phyloP scores from a whole-genome alignment of 768 basidiomycete species.

The Mycena floridula region DNA sequence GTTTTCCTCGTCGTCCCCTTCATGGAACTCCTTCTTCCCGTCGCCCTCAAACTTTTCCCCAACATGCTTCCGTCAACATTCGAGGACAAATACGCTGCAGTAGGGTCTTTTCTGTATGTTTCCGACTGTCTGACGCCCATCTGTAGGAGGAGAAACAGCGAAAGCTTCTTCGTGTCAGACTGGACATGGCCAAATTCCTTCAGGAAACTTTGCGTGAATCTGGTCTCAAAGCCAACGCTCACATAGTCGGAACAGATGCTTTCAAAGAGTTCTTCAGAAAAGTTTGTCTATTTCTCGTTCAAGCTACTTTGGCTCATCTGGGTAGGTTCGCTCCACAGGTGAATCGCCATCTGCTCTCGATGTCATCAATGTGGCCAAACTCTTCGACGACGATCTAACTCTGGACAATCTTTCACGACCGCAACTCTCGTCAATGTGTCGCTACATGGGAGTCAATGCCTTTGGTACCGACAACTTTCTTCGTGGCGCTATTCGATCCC shows the following conservation, averaged over 20 bases:
- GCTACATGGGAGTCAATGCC: slow-evolving; percentile 97
- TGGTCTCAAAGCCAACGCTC: slow-evolving; percentile 85
- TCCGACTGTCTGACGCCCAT: not conserved
- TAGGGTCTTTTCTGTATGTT: slow-evolving; percentile 19
- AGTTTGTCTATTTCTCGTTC: slow-evolving; percentile 29
- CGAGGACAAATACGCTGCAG: slow-evolving; percentile 94
- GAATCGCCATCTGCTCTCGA: slow-evolving; percentile 87
- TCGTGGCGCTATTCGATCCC: slow-evolving; percentile 81
- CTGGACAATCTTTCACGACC: slow-evolving; percentile 97
- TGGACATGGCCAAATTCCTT: slow-evolving; percentile 99
- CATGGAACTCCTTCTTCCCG: slow-evolving; percentile 95
- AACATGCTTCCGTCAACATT: slow-evolving; percentile 99
- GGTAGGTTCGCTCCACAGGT: slow-evolving; percentile 85
- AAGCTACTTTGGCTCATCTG: not conserved
- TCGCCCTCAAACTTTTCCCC: slow-evolving; percentile 95
- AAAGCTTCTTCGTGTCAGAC: slow-evolving; percentile 86
- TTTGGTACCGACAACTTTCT: slow-evolving; percentile 99
- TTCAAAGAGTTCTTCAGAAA: slow-evolving; percentile 99
- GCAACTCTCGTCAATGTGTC: slow-evolving; percentile 95
- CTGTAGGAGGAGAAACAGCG: slow-evolving; percentile 94
- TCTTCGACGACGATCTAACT: slow-evolving; percentile 97
- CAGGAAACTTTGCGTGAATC: slow-evolving; percentile 96
- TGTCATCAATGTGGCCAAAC: slow-evolving; percentile 89
- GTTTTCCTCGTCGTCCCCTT: slow-evolving; percentile 95
- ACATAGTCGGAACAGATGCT: slow-evolving; percentile 89